Evolutionary conservation across 371 early-diverging fungal species (phyloP).

Genomic region (Rhizopus stolonifer): DNA sequence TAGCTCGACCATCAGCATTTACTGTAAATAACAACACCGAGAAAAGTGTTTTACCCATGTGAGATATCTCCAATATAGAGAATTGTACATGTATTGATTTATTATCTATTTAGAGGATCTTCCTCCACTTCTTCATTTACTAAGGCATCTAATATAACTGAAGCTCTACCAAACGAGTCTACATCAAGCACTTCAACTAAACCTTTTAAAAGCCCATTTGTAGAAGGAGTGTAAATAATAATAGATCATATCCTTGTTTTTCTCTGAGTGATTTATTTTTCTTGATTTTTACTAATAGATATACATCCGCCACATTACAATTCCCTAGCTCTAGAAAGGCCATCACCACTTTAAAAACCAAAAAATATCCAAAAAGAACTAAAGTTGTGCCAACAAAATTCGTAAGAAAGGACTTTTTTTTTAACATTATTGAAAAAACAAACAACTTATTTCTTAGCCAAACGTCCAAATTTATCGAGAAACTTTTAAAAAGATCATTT

Average conservation of each 20-base stretch:
- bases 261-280: neutral
- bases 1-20: neutral
- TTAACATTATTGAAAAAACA: too few relatives aligned
- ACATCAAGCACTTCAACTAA: neutral
- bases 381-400: constrained; percentile 24
- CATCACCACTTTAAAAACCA: constrained; percentile 7
- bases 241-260: too few relatives aligned
- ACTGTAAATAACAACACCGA: neutral
- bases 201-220: constrained; percentile 20
- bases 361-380: constrained; percentile 25
- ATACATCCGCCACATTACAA: constrained; percentile 8
- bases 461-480: constrained; percentile 47
- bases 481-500: constrained; percentile 45
- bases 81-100: neutral
- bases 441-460: constrained; percentile 17
- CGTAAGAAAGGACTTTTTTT: too few relatives aligned
- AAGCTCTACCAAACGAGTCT: neutral
- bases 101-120: neutral
- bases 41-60: neutral
- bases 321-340: constrained; percentile 22
- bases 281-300: neutral
- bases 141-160: constrained; percentile 3
- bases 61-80: neutral
- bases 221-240: constrained; percentile 18
- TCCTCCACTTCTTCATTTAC: constrained; percentile 1